Evolutionary conservation across 2,329 filamentous ascomycete genomes (phyloP).

Genomic region (Fusarium robinianum): DNA sequence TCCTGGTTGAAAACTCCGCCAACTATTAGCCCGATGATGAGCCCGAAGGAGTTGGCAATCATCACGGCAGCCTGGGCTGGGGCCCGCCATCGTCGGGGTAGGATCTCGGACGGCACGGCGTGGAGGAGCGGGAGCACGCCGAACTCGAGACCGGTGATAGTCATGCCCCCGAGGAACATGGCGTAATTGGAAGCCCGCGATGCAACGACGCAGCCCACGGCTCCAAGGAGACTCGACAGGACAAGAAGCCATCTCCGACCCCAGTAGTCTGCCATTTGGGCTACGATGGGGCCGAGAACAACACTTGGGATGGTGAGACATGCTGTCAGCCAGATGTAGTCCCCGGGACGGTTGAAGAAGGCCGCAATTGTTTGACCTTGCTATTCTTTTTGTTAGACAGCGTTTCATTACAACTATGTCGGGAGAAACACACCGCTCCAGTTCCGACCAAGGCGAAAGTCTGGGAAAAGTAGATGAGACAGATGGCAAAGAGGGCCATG

Average conservation of each 20-base stretch:
- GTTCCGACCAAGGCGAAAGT: constrained; percentile 21
- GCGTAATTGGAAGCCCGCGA: constrained; percentile 12
- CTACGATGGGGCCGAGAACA: constrained; percentile 16
- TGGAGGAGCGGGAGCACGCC: constrained; percentile 19
- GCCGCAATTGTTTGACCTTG: constrained; percentile 16
- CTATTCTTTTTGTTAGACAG: neutral
- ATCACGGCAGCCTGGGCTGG: constrained; percentile 18
- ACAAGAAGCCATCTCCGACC: constrained; percentile 9
- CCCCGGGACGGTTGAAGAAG: constrained; percentile 10
- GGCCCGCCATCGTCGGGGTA: constrained; percentile 19
- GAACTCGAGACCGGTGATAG: constrained; percentile 14
- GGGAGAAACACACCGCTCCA: constrained; percentile 10
- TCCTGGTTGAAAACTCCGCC: constrained; percentile 8
- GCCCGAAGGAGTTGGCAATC: constrained; percentile 15
- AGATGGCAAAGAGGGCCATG: constrained; percentile 17
- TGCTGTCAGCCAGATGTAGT: constrained; percentile 18
- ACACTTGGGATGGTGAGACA: constrained; percentile 22
- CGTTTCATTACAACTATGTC: neutral
- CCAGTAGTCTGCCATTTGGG: constrained; percentile 14
- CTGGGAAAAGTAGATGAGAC: constrained; percentile 21
- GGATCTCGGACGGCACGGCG: constrained; percentile 21
- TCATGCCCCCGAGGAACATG: constrained; percentile 16
- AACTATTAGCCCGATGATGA: constrained; percentile 14
- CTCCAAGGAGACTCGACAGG: constrained; percentile 4
- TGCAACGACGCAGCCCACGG: constrained; percentile 11